These are phyloP conservation scores for Neoboletus subvelutipes DNA, from an alignment of 768 basidiomycete genomes.

Conservation along the genomic window DNA sequence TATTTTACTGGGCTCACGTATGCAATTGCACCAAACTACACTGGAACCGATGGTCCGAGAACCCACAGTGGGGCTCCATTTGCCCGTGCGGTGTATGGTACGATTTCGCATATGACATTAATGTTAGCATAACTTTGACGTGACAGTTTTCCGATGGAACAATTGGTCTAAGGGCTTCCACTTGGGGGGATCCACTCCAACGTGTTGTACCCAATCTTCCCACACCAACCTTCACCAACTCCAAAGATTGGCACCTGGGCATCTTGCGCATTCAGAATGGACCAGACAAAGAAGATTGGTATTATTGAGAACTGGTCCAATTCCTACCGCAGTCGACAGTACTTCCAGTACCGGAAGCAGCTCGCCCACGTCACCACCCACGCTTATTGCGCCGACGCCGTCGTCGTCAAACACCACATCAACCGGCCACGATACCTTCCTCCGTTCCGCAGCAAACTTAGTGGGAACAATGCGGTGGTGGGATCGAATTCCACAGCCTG, in stretches of 20 bases:
- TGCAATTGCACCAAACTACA: background rate
- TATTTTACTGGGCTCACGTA: background rate
- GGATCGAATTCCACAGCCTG: background rate
- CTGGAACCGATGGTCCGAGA: background rate
- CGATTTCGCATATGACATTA: background rate
- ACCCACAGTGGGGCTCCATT: background rate
- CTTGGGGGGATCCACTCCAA: background rate
- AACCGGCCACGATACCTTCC: background rate
- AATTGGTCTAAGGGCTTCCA: background rate
- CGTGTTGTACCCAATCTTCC: background rate
- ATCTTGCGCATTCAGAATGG: background rate
- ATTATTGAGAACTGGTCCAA: background rate
- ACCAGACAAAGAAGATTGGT: background rate
- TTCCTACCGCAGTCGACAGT: background rate
- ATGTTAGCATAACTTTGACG: background rate
- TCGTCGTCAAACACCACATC: background rate
- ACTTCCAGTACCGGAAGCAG: background rate
- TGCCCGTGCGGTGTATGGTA: background rate
- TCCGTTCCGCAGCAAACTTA: background rate
- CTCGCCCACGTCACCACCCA: background rate
- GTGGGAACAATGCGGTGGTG: background rate
- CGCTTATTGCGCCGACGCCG: too few species aligned
- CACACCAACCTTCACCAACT: background rate
- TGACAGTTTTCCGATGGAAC: background rate
- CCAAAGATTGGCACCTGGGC: background rate